Percentiles rank a stretch among this genome's conserved stretches.
Evolutionary conservation across 2,329 filamentous ascomycete species (phyloP).

Genomic region (Lachnellula hyalina): DNA sequence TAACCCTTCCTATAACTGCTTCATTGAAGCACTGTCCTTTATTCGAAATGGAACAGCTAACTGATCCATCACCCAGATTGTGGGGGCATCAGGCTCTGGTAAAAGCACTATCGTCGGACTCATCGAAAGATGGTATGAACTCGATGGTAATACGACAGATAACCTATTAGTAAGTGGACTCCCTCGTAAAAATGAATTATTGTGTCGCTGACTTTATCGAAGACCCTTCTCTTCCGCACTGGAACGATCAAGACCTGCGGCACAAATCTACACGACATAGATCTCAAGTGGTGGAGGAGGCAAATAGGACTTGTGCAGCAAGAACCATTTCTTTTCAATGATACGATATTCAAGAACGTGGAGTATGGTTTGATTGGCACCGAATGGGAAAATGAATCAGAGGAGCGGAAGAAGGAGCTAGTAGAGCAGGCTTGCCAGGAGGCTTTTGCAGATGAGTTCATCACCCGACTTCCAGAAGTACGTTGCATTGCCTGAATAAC

Average conservation of each 20-base stretch:
- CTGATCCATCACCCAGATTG: constrained; percentile 34
- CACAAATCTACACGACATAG: constrained; percentile 22
- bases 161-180: constrained; percentile 19
- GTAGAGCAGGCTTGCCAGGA: constrained; percentile 43
- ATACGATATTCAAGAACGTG: constrained; percentile 57
- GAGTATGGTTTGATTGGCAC: constrained; percentile 30
- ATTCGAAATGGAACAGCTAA: no score
- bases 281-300: constrained; percentile 53
- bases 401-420: constrained; percentile 13
- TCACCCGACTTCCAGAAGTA: constrained; percentile 48
- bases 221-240: constrained; percentile 23
- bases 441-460: constrained; percentile 53
- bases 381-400: constrained; percentile 12
- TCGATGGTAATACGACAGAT: constrained; percentile 19
- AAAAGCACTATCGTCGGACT: constrained; percentile 39
- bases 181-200: not conserved
- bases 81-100: constrained; percentile 38
- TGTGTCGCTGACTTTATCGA: not conserved
- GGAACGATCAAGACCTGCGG: constrained; percentile 18
- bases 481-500: constrained; percentile 20
- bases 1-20: no score
- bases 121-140: constrained; percentile 38
- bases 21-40: no score
- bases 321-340: constrained; percentile 61
- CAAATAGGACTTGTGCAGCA: constrained; percentile 62